These are phyloP conservation scores for Euphorbia pulcherrima DNA, from an alignment of 345 rosid genomes.

Conservation along the genomic window DNA sequence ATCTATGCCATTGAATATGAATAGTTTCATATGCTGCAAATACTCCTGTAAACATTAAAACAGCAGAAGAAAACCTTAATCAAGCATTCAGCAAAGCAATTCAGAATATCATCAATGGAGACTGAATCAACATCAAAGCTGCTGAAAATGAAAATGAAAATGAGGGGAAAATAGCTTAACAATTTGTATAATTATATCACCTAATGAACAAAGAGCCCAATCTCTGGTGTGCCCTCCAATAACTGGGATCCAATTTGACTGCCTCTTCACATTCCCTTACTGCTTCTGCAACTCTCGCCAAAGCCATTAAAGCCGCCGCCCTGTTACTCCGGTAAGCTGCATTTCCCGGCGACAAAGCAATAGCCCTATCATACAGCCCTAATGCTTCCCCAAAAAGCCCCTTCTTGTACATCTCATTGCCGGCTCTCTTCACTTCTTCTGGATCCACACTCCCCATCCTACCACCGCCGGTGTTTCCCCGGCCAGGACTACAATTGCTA, in stretches of 20 bases:
- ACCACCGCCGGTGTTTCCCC: neutral
- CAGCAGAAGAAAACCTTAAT: neutral
- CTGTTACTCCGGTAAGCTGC: conserved; percentile 73
- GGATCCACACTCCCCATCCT: conserved; percentile 34
- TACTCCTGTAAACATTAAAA: neutral
- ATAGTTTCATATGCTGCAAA: neutral
- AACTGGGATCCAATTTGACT: conserved; percentile 67
- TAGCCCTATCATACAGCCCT: conserved; percentile 74
- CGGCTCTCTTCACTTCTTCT: conserved; percentile 66
- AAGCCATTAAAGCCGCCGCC: conserved; percentile 66
- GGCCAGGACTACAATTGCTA: neutral
- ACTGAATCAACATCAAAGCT: neutral
- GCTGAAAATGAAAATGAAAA: no score
- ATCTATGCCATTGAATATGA: neutral
- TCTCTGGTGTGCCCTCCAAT: conserved; percentile 81
- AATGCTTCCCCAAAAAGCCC: conserved; percentile 75
- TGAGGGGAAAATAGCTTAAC: neutral
- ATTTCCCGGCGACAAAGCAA: conserved; percentile 58
- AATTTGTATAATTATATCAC: conserved; percentile 29
- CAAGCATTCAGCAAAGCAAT: neutral
- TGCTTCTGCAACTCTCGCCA: conserved; percentile 70
- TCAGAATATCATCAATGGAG: conserved; percentile 6
- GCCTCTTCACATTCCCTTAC: conserved; percentile 81
- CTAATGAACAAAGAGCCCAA: conserved; percentile 72
- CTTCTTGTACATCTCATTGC: conserved; percentile 75